Base-by-base conservation (phyloP, 129 eudicot genomes). In the Chrysanthemum makinoi region DNA sequence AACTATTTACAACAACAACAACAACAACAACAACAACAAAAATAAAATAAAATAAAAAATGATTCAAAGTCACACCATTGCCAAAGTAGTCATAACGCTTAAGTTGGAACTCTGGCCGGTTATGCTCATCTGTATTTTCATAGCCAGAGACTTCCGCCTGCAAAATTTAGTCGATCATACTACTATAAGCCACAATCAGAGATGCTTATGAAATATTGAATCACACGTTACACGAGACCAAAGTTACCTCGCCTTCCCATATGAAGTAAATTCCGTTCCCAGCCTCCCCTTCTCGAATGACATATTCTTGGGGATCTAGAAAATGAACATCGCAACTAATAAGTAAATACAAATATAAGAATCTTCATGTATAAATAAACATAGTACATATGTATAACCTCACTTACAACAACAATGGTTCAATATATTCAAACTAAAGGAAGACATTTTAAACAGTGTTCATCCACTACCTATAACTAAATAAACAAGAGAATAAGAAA, bases 1-100 rank as follows among this genome's bases (percentile, higher is more conserved):
- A n/a, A n/a, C n/a, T n/a, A n/a, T n/a, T n/a, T n/a, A n/a, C n/a
- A n/a, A n/a, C n/a, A n/a, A n/a, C n/a, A n/a, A n/a, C n/a, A n/a
- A n/a, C n/a, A n/a, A n/a, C n/a, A n/a, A n/a, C n/a, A n/a, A n/a
- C n/a, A n/a, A n/a, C n/a, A n/a, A n/a, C n/a, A n/a, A n/a, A n/a
- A n/a, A n/a, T n/a, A n/a, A n/a, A n/a, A n/a, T n/a, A n/a, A n/a
- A n/a, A 94, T 79, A 97, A 97, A 62, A 50, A 24, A 16, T 22
- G 48, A 61, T 46, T 57, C 24, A 63, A 73, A 35, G n/a, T 33
- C 88, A 81, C 82, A 95, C 99, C 96, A n/a, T 79, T 81, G 67
- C 99, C 97, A 82, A 95, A 90, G 79, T 82, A 95, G 72, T 95
- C 99, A 73, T 80, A 79, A 63, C 80, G 77, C 70, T 87, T 90